Evolutionary conservation across 768 basidiomycete species (phyloP), one percentile per base, ranked within the genome.

Genomic region (Nidularia pulvinata): DNA sequence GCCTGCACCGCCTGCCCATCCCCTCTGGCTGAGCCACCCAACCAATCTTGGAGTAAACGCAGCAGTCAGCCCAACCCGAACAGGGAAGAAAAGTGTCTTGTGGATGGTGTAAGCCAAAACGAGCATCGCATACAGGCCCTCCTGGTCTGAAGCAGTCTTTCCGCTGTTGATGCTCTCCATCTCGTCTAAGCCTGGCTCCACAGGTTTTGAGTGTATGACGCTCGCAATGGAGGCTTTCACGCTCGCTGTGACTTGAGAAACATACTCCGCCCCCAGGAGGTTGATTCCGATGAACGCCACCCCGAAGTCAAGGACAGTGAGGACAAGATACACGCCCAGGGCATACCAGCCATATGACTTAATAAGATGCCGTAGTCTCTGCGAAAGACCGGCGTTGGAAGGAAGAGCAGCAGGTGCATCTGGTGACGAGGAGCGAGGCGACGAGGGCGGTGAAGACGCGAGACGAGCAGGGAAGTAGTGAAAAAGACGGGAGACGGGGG

Each of bases 321-420:
- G 66, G 48, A 87, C 65, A 57, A 88, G 44, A 75, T 99, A 99
- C 25, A 98, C 86, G 33, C 91, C 95, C 32, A 98, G 79, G 16
- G 97, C 94, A 65, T 95, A 96, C 91, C 92, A 94, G 33, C 96
- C 96, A 66, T 98, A 97, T 4, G 89, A 83, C 65, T 90, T 95
- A 55, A 95, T 87, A 54, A 98, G 88, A 59, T 84, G 80, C 64
- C 87, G 93, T 22, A 95, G 75, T 16, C 86, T 82, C 66, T 89
- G 82, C 1, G 88, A 83, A 52, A 93, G 74, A 1, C 85, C 70
- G 2, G 80, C 73, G 57, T 82, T 66, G 25, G 82, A 74, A 6
- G 81, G 81, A 1, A 78, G 67, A n/a, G 68, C 59, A 25, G 55
- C 56, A 51, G 50, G 59, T 49, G 45, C 50, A 55, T 51, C 54